A percentile compares a stretch with the other conserved stretches of the same genome.
These are phyloP conservation scores for Gossypium herbaceum DNA, from an alignment of 345 rosid genomes.

Conservation along the genomic window DNA sequence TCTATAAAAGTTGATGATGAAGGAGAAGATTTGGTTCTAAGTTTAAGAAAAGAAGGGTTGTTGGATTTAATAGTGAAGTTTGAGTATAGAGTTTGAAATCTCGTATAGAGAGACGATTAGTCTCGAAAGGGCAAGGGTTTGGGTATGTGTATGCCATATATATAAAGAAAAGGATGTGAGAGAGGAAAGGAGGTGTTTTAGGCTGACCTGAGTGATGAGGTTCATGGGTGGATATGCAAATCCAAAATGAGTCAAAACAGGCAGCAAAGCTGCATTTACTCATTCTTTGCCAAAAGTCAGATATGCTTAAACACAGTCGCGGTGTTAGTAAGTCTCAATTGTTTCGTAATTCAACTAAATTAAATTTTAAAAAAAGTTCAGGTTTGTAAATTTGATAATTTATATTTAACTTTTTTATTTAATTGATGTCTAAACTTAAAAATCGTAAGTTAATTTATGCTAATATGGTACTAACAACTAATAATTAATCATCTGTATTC, in stretches of 20 bases:
- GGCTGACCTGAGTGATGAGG: conserved; percentile 33
- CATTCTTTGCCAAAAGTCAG: conserved; percentile 48
- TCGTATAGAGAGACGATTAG: conserved; percentile 24
- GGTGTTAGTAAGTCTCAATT: no score
- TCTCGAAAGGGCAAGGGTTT: conserved; percentile 14
- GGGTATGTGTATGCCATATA: neutral
- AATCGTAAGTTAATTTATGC: no score
- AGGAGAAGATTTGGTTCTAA: neutral
- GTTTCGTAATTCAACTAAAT: no score
- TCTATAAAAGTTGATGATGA: neutral
- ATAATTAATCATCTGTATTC: no score
- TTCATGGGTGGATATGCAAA: conserved; percentile 13
- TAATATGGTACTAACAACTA: no score
- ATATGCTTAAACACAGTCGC: conserved; percentile 15
- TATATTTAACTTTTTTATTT: no score
- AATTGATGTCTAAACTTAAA: no score
- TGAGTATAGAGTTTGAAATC: conserved; percentile 1
- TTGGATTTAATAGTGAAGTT: neutral
- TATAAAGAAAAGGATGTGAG: conserved; percentile 16
- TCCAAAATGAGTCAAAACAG: conserved; percentile 47
- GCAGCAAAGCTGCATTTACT: conserved; percentile 60
- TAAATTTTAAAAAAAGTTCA: no score
- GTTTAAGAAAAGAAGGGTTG: neutral
- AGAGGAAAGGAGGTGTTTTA: neutral
- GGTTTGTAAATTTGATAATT: no score